Evolutionary conservation across 2,329 filamentous ascomycete genomes (phyloP), one percentile per base, ranked within the genome.

Genomic region (Aspergillus sp.): DNA sequence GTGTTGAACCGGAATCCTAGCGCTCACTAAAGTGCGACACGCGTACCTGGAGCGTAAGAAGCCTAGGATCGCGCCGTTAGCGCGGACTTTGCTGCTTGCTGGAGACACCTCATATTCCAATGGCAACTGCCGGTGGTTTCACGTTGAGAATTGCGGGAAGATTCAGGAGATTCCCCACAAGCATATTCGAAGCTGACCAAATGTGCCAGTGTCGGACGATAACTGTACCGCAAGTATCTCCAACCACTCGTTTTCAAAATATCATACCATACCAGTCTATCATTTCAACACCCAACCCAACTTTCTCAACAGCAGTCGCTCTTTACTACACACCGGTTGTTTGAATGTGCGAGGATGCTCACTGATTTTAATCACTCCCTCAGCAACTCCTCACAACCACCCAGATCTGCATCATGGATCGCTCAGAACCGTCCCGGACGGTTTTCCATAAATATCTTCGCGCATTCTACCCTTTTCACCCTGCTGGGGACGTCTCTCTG

Each of bases 401-500:
- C 2, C 59, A 63, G 69, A 87, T 91, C 70, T 79, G 83, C 63
- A 80, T 84, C 61, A 72, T 74, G 67, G 67, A 77, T 60, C 70
- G 76, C 63, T 65, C 71, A 50, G 76, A 77, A 62, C 68, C 72
- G 51, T 75, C 81, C 6, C 81, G 85, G 62, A 84, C 89, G 2
- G 82, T 92, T 58, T 96, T 97, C 71, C 90, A 96, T 82, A 96
- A 95, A 79, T 99, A 96, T 71, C 82, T 99, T 46, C 89, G 95
- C 64, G 95, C 95, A 50, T 93, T 96, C 71, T 96, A 96, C 73
- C 90, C 91, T 24, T 99, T 97, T 73, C 87, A 93, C 57, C 92
- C 93, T 1, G 86, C 83, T 58, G 87, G 88, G 67, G 84, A 89
- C 41, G 85, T 91, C 59, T 86, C 86, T n/a, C 90, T 93, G 57